phyloP scores from a whole-genome alignment of 2,329 filamentous ascomycete genomes.

The Venturia carpophila region DNA sequence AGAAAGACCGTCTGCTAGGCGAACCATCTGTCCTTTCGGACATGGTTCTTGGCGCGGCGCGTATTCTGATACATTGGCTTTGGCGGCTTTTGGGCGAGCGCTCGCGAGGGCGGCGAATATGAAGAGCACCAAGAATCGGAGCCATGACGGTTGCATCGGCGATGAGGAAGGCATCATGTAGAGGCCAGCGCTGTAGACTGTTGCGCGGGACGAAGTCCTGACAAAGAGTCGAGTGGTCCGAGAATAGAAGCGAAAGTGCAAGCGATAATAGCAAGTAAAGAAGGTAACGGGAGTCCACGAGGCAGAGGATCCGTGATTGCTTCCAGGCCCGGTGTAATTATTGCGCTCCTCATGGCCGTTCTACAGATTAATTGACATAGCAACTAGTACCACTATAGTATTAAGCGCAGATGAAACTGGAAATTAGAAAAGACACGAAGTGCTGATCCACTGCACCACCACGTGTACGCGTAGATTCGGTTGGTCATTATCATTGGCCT shows the following conservation, averaged over 20 bases:
- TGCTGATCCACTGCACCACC: not conserved
- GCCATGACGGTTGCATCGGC: not conserved
- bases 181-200: not conserved
- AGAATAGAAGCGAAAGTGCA: no score
- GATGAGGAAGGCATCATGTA: not conserved
- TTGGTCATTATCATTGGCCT: no score
- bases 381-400: no score
- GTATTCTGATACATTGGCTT: not conserved
- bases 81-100: not conserved
- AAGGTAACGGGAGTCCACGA: not conserved
- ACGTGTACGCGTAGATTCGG: no score
- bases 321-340: not conserved
- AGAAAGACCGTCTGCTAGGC: slow-evolving; percentile 13
- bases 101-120: not conserved
- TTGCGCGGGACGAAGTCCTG: not conserved
- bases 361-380: not conserved
- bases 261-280: no score
- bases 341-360: not conserved
- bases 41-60: slow-evolving; percentile 11
- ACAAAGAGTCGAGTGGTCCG: not conserved
- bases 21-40: slow-evolving; percentile 12
- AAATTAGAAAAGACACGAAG: not conserved
- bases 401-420: slow-evolving; percentile 9
- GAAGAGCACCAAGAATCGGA: not conserved
- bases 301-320: not conserved